phyloP scores from a whole-genome alignment of 2,329 filamentous ascomycete species.

The Diplocarpon mali region DNA sequence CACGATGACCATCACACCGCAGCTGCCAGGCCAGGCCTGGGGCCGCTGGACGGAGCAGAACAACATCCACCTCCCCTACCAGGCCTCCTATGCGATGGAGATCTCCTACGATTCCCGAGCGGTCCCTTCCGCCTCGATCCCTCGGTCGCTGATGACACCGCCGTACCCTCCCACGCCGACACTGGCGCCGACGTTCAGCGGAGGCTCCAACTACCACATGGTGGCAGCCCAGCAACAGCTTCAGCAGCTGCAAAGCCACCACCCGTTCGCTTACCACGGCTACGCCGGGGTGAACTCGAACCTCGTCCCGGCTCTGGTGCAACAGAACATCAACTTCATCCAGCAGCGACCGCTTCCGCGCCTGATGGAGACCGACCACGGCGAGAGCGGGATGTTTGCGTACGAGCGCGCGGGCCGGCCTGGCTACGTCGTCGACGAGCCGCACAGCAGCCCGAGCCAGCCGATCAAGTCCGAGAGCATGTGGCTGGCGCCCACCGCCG shows the following conservation, averaged over 20 bases:
- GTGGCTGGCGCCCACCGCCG: slow-evolving; percentile 17
- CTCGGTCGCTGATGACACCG: slow-evolving; percentile 34
- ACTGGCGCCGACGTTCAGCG: slow-evolving; percentile 30
- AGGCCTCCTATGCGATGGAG: slow-evolving; percentile 31
- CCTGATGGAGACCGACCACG: slow-evolving; percentile 17
- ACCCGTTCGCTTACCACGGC: slow-evolving; percentile 33
- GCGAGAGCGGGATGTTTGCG: slow-evolving; percentile 15
- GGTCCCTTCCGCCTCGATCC: slow-evolving; percentile 28
- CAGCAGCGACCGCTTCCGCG: slow-evolving; percentile 25
- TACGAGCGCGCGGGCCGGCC: slow-evolving; percentile 28
- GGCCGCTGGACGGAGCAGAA: slow-evolving; percentile 41
- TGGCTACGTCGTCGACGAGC: slow-evolving; percentile 24
- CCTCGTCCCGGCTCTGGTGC: slow-evolving; percentile 17
- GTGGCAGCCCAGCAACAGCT: slow-evolving; percentile 26
- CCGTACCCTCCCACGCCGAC: slow-evolving; percentile 40
- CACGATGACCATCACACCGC: slow-evolving; percentile 39
- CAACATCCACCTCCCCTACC: slow-evolving; percentile 21
- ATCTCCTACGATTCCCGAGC: slow-evolving; percentile 37
- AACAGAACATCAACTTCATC: slow-evolving; percentile 18
- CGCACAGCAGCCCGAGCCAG: slow-evolving; percentile 28
- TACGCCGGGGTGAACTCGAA: slow-evolving; percentile 25
- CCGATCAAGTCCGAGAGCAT: slow-evolving; percentile 29
- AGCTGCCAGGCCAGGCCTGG: slow-evolving; percentile 39
- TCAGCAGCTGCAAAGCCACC: slow-evolving; percentile 26
- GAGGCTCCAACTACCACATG: slow-evolving; percentile 19